Conservation (phyloP, 2,329 filamentous ascomycete genomes). For the Gremmenia infestans region DNA sequence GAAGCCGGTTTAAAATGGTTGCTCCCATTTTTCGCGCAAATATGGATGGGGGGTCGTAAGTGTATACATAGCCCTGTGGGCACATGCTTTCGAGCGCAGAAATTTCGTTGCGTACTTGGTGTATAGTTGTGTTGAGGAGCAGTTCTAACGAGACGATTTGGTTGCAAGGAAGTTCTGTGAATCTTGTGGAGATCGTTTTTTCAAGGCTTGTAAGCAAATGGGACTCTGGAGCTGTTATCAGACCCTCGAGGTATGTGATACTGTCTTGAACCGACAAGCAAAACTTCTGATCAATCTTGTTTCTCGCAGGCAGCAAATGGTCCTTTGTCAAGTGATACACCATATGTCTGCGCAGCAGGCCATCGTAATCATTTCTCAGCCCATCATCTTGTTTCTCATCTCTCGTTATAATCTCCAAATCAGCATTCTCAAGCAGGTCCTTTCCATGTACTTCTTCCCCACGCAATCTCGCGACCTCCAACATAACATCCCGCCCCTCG, state of each 20-base stretch:
- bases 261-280: neutral
- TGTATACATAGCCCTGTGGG: constrained; percentile 26
- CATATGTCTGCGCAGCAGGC: constrained; percentile 16
- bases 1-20: constrained; percentile 18
- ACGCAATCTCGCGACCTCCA: constrained; percentile 17
- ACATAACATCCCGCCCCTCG: constrained; percentile 22
- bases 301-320: constrained; percentile 10
- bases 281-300: constrained; percentile 4
- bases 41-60: constrained; percentile 25
- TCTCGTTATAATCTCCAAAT: constrained; percentile 10
- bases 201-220: neutral
- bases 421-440: constrained; percentile 3
- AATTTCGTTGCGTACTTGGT: constrained; percentile 24
- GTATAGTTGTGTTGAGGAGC: constrained; percentile 21
- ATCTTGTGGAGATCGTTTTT: constrained; percentile 11
- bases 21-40: constrained; percentile 22
- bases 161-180: neutral
- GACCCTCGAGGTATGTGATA: constrained; percentile 9
- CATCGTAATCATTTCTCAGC: constrained; percentile 19
- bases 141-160: constrained; percentile 23
- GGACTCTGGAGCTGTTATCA: constrained; percentile 1
- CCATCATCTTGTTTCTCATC: constrained; percentile 17
- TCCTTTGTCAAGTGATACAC: constrained; percentile 17
- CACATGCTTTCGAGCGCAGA: constrained; percentile 23
- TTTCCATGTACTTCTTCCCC: constrained; percentile 6